Base-by-base conservation (phyloP, 2,329 filamentous ascomycete species). In the Amylocarpus encephaloides region DNA sequence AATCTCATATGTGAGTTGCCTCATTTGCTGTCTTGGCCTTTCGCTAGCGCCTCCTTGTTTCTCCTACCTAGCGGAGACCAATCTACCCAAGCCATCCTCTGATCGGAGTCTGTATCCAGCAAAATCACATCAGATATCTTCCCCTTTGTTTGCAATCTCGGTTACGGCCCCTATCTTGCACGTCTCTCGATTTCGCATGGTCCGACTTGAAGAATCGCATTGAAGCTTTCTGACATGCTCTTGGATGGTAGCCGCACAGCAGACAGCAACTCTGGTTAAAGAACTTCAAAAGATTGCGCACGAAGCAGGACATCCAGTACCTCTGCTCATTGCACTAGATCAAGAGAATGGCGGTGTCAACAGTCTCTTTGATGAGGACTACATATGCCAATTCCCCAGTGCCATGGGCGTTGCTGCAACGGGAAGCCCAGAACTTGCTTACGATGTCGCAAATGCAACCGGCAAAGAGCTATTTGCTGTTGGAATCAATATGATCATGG, bases 281-380 rank as follows among this genome's bases (percentile, higher is more conserved):
- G 90, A 97, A 64, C 76, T 98, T 40, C 93, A 98, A 69, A 90
- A 84, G 44, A 92, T 95, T 64, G 93, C 93, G 34, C 87, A 88
- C 64, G 80, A 94, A 69, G 86, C 92, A 52, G 92, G 92, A 16
- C 92, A 97, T 68, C 85, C 87, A 2, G 85, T 92, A 2, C 93
- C 93, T 2, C 73, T 98, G 15, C 75, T 94, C 48, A 96, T 98
- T 61, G 91, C 87, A 35, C 74, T 97, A 34, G 93, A 97, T 65
- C 93, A 98, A 67, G 93, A 98, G 68, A 97, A 98, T 80, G 93
- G 93, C 57, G 91, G 92, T 2, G 92, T 96, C 67, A 97, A 96
- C 72, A 95, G 89, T 70, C 78, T 97, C 2, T 96, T 94, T 64
- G 92, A 97, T 67, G 90, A 95, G 61, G 88, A 93, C 63, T 93